These are phyloP conservation scores for Salvia rosmarinus DNA, from an alignment of 257 asterid genomes.

Conservation along the genomic window DNA sequence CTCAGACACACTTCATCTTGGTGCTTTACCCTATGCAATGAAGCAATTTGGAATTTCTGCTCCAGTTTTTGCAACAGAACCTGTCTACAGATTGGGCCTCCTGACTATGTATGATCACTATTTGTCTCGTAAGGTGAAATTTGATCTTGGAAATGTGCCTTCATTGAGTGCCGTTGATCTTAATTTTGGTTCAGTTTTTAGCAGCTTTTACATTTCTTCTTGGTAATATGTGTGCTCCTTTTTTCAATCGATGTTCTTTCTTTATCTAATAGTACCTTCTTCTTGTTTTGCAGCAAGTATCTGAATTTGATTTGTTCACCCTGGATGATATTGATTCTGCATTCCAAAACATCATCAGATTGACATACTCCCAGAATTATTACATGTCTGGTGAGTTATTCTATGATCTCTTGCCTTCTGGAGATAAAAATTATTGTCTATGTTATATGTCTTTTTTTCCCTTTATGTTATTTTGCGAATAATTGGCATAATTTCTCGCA, in stretches of 20 bases:
- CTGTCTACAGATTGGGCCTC: slow-evolving; percentile 91
- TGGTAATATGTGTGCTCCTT: slow-evolving; percentile 11
- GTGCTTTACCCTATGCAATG: slow-evolving; percentile 95
- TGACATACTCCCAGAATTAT: slow-evolving; percentile 92
- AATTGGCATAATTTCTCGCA: neutral
- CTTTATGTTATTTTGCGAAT: neutral
- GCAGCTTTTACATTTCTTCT: slow-evolving; percentile 15
- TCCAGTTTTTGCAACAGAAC: slow-evolving; percentile 92
- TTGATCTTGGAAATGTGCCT: slow-evolving; percentile 26
- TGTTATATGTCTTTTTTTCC: neutral
- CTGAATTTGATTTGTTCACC: slow-evolving; percentile 92
- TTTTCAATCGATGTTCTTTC: neutral
- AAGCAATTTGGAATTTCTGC: slow-evolving; percentile 83
- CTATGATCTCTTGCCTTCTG: slow-evolving; percentile 20
- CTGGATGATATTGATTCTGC: slow-evolving; percentile 92
- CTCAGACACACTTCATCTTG: slow-evolving; percentile 94
- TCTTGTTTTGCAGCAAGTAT: slow-evolving; percentile 82
- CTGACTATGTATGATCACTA: slow-evolving; percentile 95
- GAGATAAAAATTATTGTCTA: neutral
- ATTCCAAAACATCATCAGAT: slow-evolving; percentile 80
- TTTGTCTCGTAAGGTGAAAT: slow-evolving; percentile 89
- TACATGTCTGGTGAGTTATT: slow-evolving; percentile 75
- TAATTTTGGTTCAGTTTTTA: slow-evolving; percentile 29
- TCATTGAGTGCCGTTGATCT: slow-evolving; percentile 23
- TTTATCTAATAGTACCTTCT: slow-evolving; percentile 31